phyloP scores from a whole-genome alignment of 306 rosid species.

The Malus sylvestris region DNA sequence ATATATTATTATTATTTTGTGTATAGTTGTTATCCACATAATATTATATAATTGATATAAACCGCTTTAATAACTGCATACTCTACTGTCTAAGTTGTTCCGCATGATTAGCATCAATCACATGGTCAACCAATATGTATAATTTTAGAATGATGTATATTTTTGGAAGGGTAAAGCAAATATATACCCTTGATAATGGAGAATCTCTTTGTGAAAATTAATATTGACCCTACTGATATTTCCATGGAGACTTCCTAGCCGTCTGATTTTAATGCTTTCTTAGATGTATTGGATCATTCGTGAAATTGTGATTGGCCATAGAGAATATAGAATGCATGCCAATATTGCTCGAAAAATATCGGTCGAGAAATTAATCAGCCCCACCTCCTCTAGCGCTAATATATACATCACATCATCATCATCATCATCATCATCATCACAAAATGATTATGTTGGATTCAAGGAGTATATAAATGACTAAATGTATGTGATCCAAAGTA shows the following conservation, averaged over 20 bases:
- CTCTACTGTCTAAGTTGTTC: no score
- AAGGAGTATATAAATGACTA: background rate
- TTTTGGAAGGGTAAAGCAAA: background rate
- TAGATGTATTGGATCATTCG: background rate
- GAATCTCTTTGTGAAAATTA: background rate
- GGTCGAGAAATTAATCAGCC: background rate
- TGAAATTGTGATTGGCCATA: background rate
- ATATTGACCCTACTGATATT: background rate
- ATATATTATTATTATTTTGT: no score
- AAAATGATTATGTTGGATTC: background rate
- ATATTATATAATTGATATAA: no score
- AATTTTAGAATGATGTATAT: background rate
- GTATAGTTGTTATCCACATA: no score
- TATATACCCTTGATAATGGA: background rate
- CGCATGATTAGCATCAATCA: no score
- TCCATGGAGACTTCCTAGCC: slow-evolving; percentile 8
- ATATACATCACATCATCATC: background rate
- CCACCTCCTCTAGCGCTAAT: background rate
- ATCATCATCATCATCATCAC: background rate
- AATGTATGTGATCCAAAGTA: background rate
- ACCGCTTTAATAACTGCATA: no score
- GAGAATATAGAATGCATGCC: background rate
- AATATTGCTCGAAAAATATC: background rate
- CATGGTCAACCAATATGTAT: slow-evolving; percentile 8
- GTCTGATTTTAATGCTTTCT: slow-evolving; percentile 20